Evolutionary conservation across 2,329 filamentous ascomycete species (phyloP).

Genomic region (Pseudocercospora fuligena): DNA sequence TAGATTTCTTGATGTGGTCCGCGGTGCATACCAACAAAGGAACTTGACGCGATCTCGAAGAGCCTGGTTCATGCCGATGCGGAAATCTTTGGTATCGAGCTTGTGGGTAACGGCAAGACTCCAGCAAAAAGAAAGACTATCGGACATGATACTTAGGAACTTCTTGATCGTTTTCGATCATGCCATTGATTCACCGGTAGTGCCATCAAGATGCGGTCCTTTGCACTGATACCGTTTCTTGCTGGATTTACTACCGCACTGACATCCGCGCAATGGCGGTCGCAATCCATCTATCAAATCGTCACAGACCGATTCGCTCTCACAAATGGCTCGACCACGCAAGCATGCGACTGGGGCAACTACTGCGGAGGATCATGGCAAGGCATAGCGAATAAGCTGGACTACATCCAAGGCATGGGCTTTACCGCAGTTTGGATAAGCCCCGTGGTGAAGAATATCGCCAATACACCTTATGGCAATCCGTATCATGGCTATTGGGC

Average conservation of each 20-base stretch:
- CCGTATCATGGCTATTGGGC: constrained; percentile 48
- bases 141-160: constrained; percentile 8
- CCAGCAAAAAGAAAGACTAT: background rate
- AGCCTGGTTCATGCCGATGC: constrained; percentile 6
- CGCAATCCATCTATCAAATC: constrained; percentile 63
- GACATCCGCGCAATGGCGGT: constrained; percentile 43
- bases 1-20: background rate
- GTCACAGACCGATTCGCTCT: constrained; percentile 63
- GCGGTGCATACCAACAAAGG: constrained; percentile 8
- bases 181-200: background rate
- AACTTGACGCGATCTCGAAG: constrained; percentile 9
- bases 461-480: constrained; percentile 44
- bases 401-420: constrained; percentile 57
- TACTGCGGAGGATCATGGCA: constrained; percentile 57
- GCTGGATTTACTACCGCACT: constrained; percentile 21
- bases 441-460: constrained; percentile 49
- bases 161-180: background rate
- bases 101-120: background rate
- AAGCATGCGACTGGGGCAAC: constrained; percentile 46
- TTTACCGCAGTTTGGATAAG: constrained; percentile 50
- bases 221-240: constrained; percentile 14
- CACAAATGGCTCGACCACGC: constrained; percentile 51
- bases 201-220: constrained; percentile 1
- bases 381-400: constrained; percentile 50
- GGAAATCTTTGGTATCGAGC: background rate